A percentile compares a stretch with the other conserved stretches of the same genome.
These are phyloP conservation scores for Tuber magnatum DNA, from an alignment of 495 filamentous ascomycete genomes.

Conservation along the genomic window DNA sequence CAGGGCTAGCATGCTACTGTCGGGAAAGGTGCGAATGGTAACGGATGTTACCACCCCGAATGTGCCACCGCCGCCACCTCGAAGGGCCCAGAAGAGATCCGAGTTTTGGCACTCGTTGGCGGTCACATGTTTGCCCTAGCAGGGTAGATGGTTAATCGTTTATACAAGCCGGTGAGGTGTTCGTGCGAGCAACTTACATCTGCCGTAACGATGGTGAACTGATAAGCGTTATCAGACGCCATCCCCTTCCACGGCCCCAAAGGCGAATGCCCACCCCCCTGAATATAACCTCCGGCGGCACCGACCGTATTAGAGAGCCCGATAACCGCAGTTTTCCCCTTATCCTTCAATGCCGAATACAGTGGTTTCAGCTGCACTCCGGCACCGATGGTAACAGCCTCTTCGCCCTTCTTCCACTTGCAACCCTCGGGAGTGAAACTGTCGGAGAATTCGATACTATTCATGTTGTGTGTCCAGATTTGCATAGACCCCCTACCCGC, in stretches of 20 bases:
- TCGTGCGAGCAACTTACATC: slow-evolving; percentile 37
- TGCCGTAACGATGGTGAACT: slow-evolving; percentile 44
- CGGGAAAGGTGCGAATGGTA: slow-evolving; percentile 44
- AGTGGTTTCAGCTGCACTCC: slow-evolving; percentile 34
- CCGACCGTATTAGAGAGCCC: slow-evolving; percentile 41
- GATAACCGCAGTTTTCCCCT: slow-evolving; percentile 35
- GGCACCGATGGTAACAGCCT: slow-evolving; percentile 37
- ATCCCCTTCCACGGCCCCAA: slow-evolving; percentile 42
- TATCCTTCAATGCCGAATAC: slow-evolving; percentile 28
- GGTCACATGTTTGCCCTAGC: slow-evolving; percentile 48
- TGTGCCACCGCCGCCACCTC: slow-evolving; percentile 53
- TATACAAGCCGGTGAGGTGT: neutral
- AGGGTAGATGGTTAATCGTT: slow-evolving; percentile 12
- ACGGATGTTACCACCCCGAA: slow-evolving; percentile 50
- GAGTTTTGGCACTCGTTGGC: slow-evolving; percentile 53
- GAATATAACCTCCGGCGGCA: slow-evolving; percentile 41
- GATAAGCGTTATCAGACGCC: slow-evolving; percentile 43
- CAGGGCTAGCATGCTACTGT: slow-evolving; percentile 17
- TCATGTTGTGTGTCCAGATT: slow-evolving; percentile 50
- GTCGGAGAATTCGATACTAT: slow-evolving; percentile 41
- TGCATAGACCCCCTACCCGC: slow-evolving; percentile 45
- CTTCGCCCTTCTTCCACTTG: slow-evolving; percentile 7
- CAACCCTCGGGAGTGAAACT: slow-evolving; percentile 29
- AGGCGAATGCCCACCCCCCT: slow-evolving; percentile 41
- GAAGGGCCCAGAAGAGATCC: slow-evolving; percentile 62